Evolutionary conservation across 495 filamentous ascomycete genomes (phyloP), one percentile per base, ranked within the genome.

Genomic region (Amniculicola lignicola): DNA sequence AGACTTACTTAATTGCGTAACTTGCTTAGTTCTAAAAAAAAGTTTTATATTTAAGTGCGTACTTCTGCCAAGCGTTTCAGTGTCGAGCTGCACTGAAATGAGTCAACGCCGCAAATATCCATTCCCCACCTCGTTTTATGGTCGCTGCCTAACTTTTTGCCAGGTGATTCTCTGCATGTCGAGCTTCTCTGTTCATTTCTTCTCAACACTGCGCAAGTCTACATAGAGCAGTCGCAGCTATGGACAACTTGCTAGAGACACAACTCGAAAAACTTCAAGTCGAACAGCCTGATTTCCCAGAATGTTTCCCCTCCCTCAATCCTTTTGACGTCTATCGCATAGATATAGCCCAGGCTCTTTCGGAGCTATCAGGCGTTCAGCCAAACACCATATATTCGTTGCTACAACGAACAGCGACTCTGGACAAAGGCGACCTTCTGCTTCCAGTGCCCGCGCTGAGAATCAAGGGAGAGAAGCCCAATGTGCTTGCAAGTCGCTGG

Each of bases 381-480:
- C 63, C 81, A 1, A 75, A 75, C 40, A 79, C 88, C 67, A 88
- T 97, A 63, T 94, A 86, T 65, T 73, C 83, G 19, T 80, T 82
- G 22, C 70, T 96, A 28, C 75, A 82, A 65, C 95, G 89, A 87
- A 94, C 91, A 12, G 76, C 79, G 58, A 81, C 81, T 35, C 73
- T 95, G 27, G 90, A 95, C 54, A 94, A 95, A 77, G 91, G 91
- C 57, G 91, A 96, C 68, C 73, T 95, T 57, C 74, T 84, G 37
- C 74, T 96, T 31, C 81, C 91, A 45, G 83, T 88, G 27, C 84
- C 91, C 6, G 78, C 90, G 11, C 75, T 95, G 41, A 78, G 86
- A 38, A 75, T 95, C 57, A 92, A 93, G 72, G 84, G 86, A 51
- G 82, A 82, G 73, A 95, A 91, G 62, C 88, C 88, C 9, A 71